Evolutionary conservation across 1,284 basidiomycete genomes (phyloP).

Genomic region (Pascua sp.): DNA sequence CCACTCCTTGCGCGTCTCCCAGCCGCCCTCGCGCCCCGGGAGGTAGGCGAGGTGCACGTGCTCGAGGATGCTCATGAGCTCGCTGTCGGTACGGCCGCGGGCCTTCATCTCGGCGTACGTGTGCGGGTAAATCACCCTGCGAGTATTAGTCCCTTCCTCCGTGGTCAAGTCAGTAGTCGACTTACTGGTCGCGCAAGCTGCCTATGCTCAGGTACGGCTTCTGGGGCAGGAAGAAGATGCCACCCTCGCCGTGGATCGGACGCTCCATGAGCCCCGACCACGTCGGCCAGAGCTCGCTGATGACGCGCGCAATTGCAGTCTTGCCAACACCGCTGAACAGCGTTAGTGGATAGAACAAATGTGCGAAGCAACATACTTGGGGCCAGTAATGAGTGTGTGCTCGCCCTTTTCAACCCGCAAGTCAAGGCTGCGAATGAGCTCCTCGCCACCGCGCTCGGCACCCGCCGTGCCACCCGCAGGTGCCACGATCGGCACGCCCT

Average conservation of each 20-base stretch:
- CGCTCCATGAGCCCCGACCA: constrained; percentile 52
- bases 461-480: constrained; percentile 57
- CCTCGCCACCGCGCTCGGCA: constrained; percentile 55
- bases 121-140: constrained; percentile 59
- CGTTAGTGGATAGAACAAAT: constrained; percentile 1
- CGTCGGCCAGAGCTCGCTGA: constrained; percentile 81
- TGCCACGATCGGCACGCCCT: constrained; percentile 70
- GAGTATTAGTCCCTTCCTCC: neutral
- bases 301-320: constrained; percentile 83
- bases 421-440: constrained; percentile 70
- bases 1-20: constrained; percentile 90
- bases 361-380: constrained; percentile 48
- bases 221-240: constrained; percentile 87
- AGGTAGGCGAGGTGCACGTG: constrained; percentile 82
- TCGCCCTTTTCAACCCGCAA: constrained; percentile 72
- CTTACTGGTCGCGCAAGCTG: constrained; percentile 77
- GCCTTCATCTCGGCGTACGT: constrained; percentile 72
- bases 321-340: constrained; percentile 79
- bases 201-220: constrained; percentile 86
- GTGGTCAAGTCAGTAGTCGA: constrained; percentile 10
- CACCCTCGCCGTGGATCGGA: constrained; percentile 52
- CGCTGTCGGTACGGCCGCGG: constrained; percentile 61
- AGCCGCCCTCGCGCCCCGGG: constrained; percentile 82
- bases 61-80: constrained; percentile 69
- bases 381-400: constrained; percentile 90